phyloP scores from a whole-genome alignment of 805 yeast genomes.

The Kodamaea leandrae region DNA sequence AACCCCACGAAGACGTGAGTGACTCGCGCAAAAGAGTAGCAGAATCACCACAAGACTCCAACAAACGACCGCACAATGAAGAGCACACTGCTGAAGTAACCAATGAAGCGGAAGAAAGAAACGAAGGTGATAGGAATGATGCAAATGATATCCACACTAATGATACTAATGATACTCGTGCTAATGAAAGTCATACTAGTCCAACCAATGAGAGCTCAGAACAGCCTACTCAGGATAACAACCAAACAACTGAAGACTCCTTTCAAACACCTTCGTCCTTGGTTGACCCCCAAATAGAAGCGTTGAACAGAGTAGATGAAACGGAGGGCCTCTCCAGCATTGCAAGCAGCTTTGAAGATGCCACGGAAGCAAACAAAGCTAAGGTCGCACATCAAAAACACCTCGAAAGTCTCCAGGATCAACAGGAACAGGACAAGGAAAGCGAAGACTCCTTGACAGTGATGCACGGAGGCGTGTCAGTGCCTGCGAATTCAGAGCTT shows the following conservation, averaged over 20 bases:
- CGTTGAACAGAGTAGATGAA: slow-evolving; percentile 16
- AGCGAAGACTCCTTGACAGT: background rate
- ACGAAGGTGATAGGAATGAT: too few relatives aligned
- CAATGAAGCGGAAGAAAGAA: background rate
- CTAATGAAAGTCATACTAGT: too few relatives aligned
- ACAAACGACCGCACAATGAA: background rate
- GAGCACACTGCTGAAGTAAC: background rate
- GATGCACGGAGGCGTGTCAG: slow-evolving; percentile 14
- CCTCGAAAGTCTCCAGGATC: slow-evolving; percentile 6
- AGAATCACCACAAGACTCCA: background rate
- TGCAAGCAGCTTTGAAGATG: slow-evolving; percentile 32
- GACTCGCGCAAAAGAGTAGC: background rate
- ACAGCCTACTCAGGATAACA: background rate
- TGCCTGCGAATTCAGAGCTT: slow-evolving; percentile 44
- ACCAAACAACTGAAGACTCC: background rate
- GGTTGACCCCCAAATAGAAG: slow-evolving; percentile 1
- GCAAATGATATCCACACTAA: background rate
- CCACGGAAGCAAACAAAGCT: slow-evolving; percentile 21
- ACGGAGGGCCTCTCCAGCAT: slow-evolving; percentile 29
- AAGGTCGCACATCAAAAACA: slow-evolving; percentile 6
- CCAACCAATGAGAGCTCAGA: background rate
- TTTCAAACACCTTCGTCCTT: too few relatives aligned
- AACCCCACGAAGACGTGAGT: background rate
- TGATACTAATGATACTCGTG: background rate
- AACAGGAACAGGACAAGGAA: background rate